These are phyloP conservation scores for Didymella arachidicola DNA, from an alignment of 2,329 filamentous ascomycete species.

Conservation along the genomic window DNA sequence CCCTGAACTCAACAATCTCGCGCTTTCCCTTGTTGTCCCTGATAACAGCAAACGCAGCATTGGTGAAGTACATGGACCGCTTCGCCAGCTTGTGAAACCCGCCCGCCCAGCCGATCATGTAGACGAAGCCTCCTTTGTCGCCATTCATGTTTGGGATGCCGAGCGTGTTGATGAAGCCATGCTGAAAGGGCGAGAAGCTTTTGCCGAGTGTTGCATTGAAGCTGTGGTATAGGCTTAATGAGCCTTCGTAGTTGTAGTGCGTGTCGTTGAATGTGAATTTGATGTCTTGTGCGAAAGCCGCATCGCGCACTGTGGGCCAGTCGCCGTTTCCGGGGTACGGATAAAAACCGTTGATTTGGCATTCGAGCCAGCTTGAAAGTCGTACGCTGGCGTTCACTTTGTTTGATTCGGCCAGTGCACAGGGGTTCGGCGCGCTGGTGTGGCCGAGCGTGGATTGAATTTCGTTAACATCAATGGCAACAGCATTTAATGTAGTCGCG, in stretches of 20 bases:
- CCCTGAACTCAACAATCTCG: conserved; percentile 44
- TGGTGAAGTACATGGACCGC: conserved; percentile 40
- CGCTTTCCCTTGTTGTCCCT: conserved; percentile 34
- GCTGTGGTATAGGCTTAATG: conserved; percentile 35
- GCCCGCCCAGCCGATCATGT: conserved; percentile 45
- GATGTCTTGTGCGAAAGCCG: conserved; percentile 38
- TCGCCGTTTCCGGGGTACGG: conserved; percentile 43
- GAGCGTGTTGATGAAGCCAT: conserved; percentile 40
- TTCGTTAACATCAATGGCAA: background rate
- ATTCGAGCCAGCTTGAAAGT: conserved; percentile 43
- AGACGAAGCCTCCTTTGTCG: conserved; percentile 45
- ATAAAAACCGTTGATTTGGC: conserved; percentile 45
- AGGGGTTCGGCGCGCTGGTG: conserved; percentile 29
- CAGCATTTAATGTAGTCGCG: background rate
- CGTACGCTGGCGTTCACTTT: conserved; percentile 40
- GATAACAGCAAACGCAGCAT: conserved; percentile 43
- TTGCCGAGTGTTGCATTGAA: conserved; percentile 40
- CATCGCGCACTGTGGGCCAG: conserved; percentile 36
- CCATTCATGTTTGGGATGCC: conserved; percentile 42
- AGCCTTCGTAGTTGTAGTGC: conserved; percentile 43
- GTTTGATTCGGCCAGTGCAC: conserved; percentile 31
- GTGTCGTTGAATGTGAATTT: conserved; percentile 45
- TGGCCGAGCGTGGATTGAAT: background rate
- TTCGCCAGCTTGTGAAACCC: conserved; percentile 33
- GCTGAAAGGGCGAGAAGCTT: conserved; percentile 40